These are phyloP conservation scores for Papiliotrema laurentii DNA, from an alignment of 1,284 basidiomycete species.

Conservation along the genomic window DNA sequence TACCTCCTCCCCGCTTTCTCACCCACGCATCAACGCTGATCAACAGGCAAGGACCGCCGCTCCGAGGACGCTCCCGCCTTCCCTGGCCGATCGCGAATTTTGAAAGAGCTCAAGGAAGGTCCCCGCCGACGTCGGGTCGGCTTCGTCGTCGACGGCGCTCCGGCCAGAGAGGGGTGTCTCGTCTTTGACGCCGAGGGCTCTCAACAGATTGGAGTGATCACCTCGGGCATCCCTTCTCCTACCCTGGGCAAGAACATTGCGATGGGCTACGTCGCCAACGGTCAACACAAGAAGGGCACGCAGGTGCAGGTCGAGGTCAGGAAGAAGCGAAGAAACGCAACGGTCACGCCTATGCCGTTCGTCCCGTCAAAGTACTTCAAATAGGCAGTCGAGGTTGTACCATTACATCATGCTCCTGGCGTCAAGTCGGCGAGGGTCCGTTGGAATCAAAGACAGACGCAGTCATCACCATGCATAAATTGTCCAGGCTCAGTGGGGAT, in stretches of 20 bases:
- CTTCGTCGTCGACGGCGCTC: constrained; percentile 73
- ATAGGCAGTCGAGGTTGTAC: too few relatives aligned
- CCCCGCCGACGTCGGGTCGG: constrained; percentile 78
- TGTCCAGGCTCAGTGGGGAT: too few relatives aligned
- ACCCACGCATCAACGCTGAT: background rate
- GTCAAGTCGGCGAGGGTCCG: too few relatives aligned
- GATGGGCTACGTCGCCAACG: constrained; percentile 83
- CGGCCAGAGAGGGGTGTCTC: constrained; percentile 82
- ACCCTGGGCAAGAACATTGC: constrained; percentile 87
- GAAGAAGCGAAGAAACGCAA: constrained; percentile 45
- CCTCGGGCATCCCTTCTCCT: constrained; percentile 93
- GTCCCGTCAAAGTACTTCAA: constrained; percentile 49
- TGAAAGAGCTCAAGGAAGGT: constrained; percentile 74
- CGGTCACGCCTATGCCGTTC: constrained; percentile 47
- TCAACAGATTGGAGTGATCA: constrained; percentile 65
- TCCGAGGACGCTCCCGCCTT: constrained; percentile 54
- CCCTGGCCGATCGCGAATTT: constrained; percentile 75
- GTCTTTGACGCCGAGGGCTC: constrained; percentile 60
- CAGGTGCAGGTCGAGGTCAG: constrained; percentile 52
- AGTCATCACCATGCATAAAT: background rate
- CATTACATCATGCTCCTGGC: too few relatives aligned
- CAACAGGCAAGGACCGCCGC: constrained; percentile 71
- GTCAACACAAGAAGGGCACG: constrained; percentile 87
- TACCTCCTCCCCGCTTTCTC: background rate
- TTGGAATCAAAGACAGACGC: background rate